Evolutionary conservation across 169 alveolate species (phyloP).

Genomic region (Eimeria sp.): DNA sequence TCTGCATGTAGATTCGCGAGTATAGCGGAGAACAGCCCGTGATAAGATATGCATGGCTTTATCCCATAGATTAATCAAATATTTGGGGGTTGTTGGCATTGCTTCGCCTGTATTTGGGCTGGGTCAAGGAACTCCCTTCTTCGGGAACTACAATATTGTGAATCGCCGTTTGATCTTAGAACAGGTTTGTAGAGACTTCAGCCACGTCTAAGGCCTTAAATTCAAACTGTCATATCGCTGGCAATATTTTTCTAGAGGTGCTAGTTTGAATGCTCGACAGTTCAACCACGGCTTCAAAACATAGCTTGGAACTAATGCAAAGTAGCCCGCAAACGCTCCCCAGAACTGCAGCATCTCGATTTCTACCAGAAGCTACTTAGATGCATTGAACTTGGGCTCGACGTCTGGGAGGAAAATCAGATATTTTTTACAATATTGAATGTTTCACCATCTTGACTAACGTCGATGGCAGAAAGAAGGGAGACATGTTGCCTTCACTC

Average conservation of each 20-base stretch:
- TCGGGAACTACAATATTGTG: background rate
- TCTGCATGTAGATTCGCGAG: background rate
- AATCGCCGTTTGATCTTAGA: background rate
- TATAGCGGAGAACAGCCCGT: background rate
- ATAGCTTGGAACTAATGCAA: background rate
- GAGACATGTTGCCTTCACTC: background rate
- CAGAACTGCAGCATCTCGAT: background rate
- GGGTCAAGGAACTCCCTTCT: background rate
- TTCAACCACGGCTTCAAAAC: background rate
- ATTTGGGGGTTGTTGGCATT: background rate
- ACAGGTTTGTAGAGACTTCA: background rate
- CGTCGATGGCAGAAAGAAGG: background rate
- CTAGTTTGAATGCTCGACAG: background rate
- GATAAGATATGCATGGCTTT: no score
- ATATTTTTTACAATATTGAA: background rate
- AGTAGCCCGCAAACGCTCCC: background rate
- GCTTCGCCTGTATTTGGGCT: conserved; percentile 2
- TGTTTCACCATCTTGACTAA: background rate
- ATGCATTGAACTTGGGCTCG: background rate
- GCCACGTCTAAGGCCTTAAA: background rate
- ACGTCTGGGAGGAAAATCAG: background rate
- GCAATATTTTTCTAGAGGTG: background rate
- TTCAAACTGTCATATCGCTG: background rate
- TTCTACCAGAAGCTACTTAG: background rate
- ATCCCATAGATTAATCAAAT: background rate